Evolutionary conservation across 208 protist genomes (phyloP), one percentile per base, ranked within the genome.

Genomic region (Endotrypanum monterogeii): DNA sequence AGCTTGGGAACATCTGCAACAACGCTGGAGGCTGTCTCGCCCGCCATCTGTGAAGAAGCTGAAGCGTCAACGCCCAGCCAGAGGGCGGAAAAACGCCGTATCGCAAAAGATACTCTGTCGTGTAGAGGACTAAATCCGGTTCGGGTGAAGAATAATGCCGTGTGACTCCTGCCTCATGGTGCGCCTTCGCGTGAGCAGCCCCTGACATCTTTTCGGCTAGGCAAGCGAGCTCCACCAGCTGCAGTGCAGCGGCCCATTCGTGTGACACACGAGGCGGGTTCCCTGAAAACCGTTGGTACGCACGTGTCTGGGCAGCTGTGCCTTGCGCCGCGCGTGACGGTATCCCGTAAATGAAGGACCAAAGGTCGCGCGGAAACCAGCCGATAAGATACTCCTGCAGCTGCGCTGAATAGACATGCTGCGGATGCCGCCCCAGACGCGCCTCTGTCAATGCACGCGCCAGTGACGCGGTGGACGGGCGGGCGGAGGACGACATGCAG

Each of bases 1-100:
- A 37, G 2, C 44, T 18, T 1, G 70, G 77, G 54, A 82, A 82
- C 30, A 61, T 14, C 32, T 37, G 66, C 48, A 14, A 46, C 52
- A 12, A n/a, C 16, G 44, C 35, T 28, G 63, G 32, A 50, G 20
- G 39, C 61, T 74, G 60, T 56, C 56, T 63, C 9, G 25, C 46
- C 60, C 75, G 75, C 75, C 75, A 79, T 6, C 16, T 11, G 18
- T 73, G 20, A 1, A 79, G 68, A 3, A 79, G 67, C 68, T 1
- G 50, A 23, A 79, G 75, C 20, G 68, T 74, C 52, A 74, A 18
- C 25, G 48, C 35, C 75, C 75, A 79, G 46, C 60, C 75, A 35
- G 28, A 48, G 9, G 75, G 61, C 23, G 75, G 75, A 41, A 79
- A 79, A n/a, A 73, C 68, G 14, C 75, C 75, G 37, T 55, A 70